Evolutionary conservation across 192 early-diverging fungal species (phyloP), one percentile per base, ranked within the genome.

Genomic region (Funneliformis mosseae): DNA sequence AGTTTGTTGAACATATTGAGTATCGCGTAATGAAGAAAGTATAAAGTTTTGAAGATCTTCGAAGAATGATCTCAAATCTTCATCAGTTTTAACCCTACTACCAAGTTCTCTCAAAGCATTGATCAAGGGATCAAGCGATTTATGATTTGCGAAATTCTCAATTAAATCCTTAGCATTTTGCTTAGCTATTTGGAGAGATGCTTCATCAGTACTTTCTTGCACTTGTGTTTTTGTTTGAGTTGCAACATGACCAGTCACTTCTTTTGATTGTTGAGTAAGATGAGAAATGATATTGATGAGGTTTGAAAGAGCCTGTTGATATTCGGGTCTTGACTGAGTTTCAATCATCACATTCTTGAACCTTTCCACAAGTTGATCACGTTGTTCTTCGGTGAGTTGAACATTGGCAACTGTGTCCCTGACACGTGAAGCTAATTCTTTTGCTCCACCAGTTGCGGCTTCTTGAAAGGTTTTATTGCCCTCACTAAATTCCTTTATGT

Each of bases 121-220:
- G 46, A 86, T 81, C 66, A 90, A 81, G 38, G 80, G 81, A 66
- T 87, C 84, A 12, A 88, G 84, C 4, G 86, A 85, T 43, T 85
- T 76, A 68, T 83, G 79, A 74, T 84, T 83, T 77, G 89, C 85
- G 84, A 90, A 88, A 80, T 89, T 89, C 77, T 90, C 89, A 42
- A 90, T 72, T 12, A 90, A 82, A 38, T 81, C 27, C 60, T 87
- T 86, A 28, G 89, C 87, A 77, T 85, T 88, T 62, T 71, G 27
- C 14, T 78, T 46, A 33, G 84, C 84, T 43, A 81, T 46, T 14
- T 83, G 60, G 8, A 70, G 23, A 11, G 18, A 25, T 46, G 79
- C 43, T 41, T 59, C 12, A 25, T 71, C 50, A 9, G 39, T 62
- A 0, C 77, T 66, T 42, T 84, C 79, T 60, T 83, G 61, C 16